Percentiles rank a stretch among this genome's conserved stretches.
phyloP scores from a whole-genome alignment of 352 stramenopile genomes.

The Phytophthora ramorum region DNA sequence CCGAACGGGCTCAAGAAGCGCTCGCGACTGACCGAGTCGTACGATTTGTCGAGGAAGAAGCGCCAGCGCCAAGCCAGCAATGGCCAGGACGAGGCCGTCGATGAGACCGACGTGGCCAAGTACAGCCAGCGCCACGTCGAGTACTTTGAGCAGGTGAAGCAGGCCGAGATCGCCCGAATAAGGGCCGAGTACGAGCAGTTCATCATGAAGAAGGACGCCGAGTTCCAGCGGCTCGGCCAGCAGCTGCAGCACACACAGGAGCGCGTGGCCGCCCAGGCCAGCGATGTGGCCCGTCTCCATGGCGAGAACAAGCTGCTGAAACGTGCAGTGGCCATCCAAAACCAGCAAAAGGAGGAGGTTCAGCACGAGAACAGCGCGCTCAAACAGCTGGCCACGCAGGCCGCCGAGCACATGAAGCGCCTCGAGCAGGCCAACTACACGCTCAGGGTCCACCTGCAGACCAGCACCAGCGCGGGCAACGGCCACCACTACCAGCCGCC shows the following conservation, averaged over 20 bases:
- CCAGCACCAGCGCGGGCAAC: conserved; percentile 59
- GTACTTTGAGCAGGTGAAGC: conserved; percentile 89
- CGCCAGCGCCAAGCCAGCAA: conserved; percentile 48
- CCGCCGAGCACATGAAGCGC: conserved; percentile 86
- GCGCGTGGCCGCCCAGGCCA: conserved; percentile 47
- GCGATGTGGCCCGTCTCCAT: conserved; percentile 67
- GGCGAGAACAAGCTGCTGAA: conserved; percentile 89
- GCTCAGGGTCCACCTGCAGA: conserved; percentile 85
- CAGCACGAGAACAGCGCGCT: conserved; percentile 78
- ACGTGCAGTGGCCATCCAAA: conserved; percentile 87
- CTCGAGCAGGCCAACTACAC: conserved; percentile 91
- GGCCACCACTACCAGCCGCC: conserved; percentile 54
- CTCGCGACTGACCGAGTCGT: conserved; percentile 64
- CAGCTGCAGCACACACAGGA: conserved; percentile 62
- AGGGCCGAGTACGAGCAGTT: conserved; percentile 87
- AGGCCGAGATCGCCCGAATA: conserved; percentile 80
- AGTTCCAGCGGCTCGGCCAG: conserved; percentile 67
- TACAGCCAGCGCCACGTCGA: conserved; percentile 89
- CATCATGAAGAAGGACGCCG: conserved; percentile 81
- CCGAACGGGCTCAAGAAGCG: conserved; percentile 80
- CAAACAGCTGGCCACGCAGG: conserved; percentile 76
- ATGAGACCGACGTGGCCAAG: conserved; percentile 73
- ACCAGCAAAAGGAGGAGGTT: conserved; percentile 87
- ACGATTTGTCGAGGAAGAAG: conserved; percentile 67
- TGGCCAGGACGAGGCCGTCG: conserved; percentile 22